Conservation (phyloP, 2,329 filamentous ascomycete genomes). For the Davidsoniella virescens region DNA sequence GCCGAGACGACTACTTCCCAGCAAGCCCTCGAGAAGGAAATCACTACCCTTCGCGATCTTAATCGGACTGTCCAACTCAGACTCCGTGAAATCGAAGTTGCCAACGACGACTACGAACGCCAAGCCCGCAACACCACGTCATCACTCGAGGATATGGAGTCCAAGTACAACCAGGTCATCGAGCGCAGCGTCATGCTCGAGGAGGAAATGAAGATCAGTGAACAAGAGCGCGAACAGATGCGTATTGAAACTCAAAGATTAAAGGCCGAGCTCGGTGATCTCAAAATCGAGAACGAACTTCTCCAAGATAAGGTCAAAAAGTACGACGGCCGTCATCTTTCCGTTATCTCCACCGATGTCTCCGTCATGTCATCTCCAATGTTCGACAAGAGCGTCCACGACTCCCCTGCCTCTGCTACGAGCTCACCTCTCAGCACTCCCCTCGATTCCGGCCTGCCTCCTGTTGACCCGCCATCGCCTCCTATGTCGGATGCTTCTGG, state of each 20-base stretch:
- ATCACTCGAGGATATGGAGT: conserved; percentile 90
- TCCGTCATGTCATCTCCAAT: conserved; percentile 51
- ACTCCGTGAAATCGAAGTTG: conserved; percentile 88
- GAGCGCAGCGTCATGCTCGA: conserved; percentile 87
- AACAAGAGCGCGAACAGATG: conserved; percentile 77
- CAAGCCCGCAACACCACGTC: conserved; percentile 92
- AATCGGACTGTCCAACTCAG: conserved; percentile 69
- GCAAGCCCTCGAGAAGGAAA: conserved; percentile 81
- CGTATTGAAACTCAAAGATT: conserved; percentile 83
- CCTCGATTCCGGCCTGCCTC: conserved; percentile 47
- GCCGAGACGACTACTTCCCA: conserved; percentile 72
- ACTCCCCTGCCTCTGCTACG: conserved; percentile 67
- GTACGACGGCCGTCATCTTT: conserved; percentile 40
- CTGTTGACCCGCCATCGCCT: conserved; percentile 78
- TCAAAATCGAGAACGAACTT: conserved; percentile 90
- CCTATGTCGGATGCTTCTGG: conserved; percentile 77
- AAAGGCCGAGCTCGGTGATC: conserved; percentile 77
- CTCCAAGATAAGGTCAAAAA: conserved; percentile 85
- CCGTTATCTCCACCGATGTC: conserved; percentile 44
- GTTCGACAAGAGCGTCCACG: conserved; percentile 48
- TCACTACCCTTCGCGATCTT: conserved; percentile 73
- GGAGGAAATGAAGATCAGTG: conserved; percentile 79
- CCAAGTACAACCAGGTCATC: conserved; percentile 89
- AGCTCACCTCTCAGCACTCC: conserved; percentile 86
- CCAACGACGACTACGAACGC: conserved; percentile 94